Conservation (phyloP, 805 yeast genomes). For the Lachancea kluyveri region DNA sequence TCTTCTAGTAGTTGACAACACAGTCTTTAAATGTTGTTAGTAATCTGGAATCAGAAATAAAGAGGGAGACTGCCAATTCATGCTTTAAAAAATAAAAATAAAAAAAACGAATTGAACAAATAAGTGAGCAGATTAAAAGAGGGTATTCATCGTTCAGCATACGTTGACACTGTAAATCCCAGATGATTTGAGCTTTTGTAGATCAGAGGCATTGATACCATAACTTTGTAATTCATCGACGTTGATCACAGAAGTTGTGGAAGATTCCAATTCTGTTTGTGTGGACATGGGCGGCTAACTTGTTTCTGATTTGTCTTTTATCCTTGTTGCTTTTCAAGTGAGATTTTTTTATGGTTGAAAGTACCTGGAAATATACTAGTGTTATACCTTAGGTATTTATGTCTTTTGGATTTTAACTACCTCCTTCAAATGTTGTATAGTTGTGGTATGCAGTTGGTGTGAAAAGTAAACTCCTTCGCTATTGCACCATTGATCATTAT, state of each 20-base stretch:
- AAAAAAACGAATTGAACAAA: not conserved
- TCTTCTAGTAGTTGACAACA: conserved; percentile 56
- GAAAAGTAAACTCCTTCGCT: too few relatives aligned
- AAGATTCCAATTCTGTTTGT: conserved; percentile 18
- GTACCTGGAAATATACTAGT: too few relatives aligned
- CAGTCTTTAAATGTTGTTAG: conserved; percentile 32
- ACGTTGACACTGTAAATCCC: conserved; percentile 67
- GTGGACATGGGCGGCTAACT: conserved; percentile 12
- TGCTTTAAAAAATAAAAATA: not conserved
- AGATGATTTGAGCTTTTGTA: conserved; percentile 56
- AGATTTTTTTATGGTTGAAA: too few relatives aligned
- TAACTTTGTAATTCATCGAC: conserved; percentile 53
- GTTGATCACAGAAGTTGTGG: conserved; percentile 24
- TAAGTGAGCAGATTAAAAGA: conserved; percentile 23
- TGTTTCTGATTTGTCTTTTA: too few relatives aligned
- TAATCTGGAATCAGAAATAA: conserved; percentile 1
- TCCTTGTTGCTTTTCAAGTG: too few relatives aligned
- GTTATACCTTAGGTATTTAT: not conserved
- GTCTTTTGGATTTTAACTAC: not conserved
- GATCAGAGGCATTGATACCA: conserved; percentile 69
- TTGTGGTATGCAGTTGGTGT: too few relatives aligned
- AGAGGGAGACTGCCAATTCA: not conserved
- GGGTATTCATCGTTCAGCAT: conserved; percentile 18
- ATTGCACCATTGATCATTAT: too few relatives aligned
- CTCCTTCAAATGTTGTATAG: not conserved